Conservation (phyloP, 352 stramenopile species). For the Pseudoperonospora humuli region DNA sequence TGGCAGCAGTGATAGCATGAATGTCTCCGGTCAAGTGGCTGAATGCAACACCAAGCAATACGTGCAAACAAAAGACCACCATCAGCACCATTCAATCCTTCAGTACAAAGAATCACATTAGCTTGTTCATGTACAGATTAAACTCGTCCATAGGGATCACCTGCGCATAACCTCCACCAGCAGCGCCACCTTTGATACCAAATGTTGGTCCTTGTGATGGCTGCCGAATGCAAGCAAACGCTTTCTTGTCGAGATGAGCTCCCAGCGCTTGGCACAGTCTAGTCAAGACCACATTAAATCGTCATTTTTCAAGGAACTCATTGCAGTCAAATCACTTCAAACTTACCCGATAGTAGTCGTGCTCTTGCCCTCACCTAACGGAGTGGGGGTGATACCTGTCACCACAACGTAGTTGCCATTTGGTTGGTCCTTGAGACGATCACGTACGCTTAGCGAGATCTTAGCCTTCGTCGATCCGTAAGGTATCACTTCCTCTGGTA, state of each 20-base stretch:
- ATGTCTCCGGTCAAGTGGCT: conserved; percentile 98
- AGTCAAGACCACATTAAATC: conserved; percentile 27
- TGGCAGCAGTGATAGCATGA: conserved; percentile 96
- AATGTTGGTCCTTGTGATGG: conserved; percentile 97
- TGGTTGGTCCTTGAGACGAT: conserved; percentile 76
- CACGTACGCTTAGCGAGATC: conserved; percentile 85
- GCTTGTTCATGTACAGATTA: conserved; percentile 88
- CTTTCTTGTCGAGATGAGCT: conserved; percentile 89
- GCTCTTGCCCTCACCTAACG: conserved; percentile 96
- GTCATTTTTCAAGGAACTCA: background rate
- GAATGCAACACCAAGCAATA: background rate
- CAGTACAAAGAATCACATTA: conserved; percentile 33
- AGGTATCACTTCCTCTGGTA: conserved; percentile 77
- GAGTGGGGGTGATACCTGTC: conserved; percentile 96
- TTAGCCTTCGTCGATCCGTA: conserved; percentile 91
- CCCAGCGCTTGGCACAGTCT: conserved; percentile 93
- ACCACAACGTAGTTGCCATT: conserved; percentile 97
- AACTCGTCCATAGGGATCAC: conserved; percentile 97
- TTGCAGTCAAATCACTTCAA: background rate
- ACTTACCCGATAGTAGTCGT: conserved; percentile 96
- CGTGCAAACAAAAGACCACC: background rate
- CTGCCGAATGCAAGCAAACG: conserved; percentile 96
- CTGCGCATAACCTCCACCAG: conserved; percentile 89
- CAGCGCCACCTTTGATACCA: conserved; percentile 92
- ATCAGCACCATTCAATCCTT: conserved; percentile 4